These are phyloP conservation scores for Canavalia ensiformis DNA, from an alignment of 306 rosid species.

Conservation along the genomic window DNA sequence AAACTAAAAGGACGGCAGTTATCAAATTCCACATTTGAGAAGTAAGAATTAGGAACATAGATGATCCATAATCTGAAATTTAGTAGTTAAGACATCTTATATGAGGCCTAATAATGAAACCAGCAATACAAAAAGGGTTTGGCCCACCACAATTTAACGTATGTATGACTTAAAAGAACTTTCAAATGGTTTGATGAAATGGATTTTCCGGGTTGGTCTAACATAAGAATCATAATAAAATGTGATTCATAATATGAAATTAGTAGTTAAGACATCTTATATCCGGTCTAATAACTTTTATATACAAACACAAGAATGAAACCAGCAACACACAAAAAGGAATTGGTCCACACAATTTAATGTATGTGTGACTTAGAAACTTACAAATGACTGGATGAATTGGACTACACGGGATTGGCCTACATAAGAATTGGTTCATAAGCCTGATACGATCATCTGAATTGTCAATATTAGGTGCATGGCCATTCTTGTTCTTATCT, in stretches of 20 bases:
- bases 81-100: slow-evolving; percentile 38
- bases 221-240: slow-evolving; percentile 1
- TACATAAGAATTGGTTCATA: slow-evolving; percentile 33
- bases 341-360: slow-evolving; percentile 45
- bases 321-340: not conserved
- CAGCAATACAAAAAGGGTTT: not conserved
- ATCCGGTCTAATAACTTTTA: not conserved
- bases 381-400: slow-evolving; percentile 9
- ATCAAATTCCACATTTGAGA: not conserved
- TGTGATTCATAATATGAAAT: not conserved
- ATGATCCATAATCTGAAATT: slow-evolving; percentile 2
- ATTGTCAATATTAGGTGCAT: slow-evolving; percentile 22
- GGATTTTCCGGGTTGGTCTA: slow-evolving; percentile 31
- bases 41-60: not conserved
- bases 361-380: slow-evolving; percentile 2
- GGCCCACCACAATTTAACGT: slow-evolving; percentile 44
- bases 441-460: slow-evolving; percentile 24
- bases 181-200: slow-evolving; percentile 11
- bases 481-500: slow-evolving; percentile 29
- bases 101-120: not conserved
- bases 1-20: not conserved
- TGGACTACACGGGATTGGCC: slow-evolving; percentile 13
- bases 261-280: slow-evolving; percentile 25
- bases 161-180: not conserved
- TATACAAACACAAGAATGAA: slow-evolving; percentile 22